Conservation (phyloP, 2,329 filamentous ascomycete genomes). For the Chaetomium globosum region DNA sequence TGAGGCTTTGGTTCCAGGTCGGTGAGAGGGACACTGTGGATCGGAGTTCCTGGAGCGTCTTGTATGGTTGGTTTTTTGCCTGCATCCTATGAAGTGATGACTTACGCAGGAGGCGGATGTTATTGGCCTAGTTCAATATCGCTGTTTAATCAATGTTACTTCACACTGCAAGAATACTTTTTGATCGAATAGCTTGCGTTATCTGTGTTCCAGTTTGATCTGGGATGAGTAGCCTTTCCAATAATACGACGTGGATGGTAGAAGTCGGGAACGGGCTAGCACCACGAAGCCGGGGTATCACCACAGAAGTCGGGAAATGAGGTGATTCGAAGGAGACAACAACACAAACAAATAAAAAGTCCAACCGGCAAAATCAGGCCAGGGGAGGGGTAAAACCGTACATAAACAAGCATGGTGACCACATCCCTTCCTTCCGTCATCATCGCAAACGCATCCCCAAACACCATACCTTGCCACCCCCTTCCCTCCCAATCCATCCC, state of each 20-base stretch:
- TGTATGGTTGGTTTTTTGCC: neutral
- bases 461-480: conserved; percentile 1
- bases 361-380: neutral
- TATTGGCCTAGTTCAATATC: neutral
- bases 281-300: neutral
- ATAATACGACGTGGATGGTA: neutral
- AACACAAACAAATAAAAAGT: neutral
- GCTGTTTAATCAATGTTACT: neutral
- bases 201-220: neutral
- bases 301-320: neutral
- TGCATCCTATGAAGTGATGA: neutral
- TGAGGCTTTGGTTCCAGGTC: conserved; percentile 31
- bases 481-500: neutral
- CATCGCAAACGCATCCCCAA: neutral
- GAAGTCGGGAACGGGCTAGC: neutral
- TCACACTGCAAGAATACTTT: too few relatives aligned
- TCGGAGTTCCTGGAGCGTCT: conserved; percentile 25
- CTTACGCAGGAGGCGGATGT: neutral
- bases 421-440: neutral
- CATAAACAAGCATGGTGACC: neutral
- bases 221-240: neutral
- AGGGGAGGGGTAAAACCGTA: neutral
- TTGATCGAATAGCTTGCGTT: neutral
- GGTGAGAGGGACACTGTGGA: conserved; percentile 35
- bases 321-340: neutral